A percentile compares a stretch with the other conserved stretches of the same genome.
Evolutionary conservation across 148 eudicot species (phyloP).

Genomic region (Rhododendron molle): DNA sequence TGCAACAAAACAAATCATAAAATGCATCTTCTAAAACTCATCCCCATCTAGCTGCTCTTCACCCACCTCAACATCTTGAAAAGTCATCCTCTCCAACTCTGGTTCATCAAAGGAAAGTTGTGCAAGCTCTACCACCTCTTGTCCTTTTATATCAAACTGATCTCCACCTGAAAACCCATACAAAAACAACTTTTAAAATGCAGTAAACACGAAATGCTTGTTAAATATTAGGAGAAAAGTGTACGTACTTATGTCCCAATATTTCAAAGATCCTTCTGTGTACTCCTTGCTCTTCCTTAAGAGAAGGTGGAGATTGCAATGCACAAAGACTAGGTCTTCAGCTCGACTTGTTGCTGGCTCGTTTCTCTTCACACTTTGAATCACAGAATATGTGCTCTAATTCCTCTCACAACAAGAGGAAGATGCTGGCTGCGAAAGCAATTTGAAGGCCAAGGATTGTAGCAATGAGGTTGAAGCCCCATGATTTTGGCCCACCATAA

Average conservation of each 20-base stretch:
- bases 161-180: background rate
- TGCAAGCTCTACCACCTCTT: background rate
- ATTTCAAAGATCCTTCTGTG: background rate
- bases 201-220: no score
- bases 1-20: no score
- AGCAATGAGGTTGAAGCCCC: background rate
- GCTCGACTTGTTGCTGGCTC: background rate
- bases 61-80: background rate
- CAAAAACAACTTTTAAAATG: no score
- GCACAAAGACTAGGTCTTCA: constrained; percentile 8
- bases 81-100: background rate
- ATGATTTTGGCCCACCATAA: constrained; percentile 9
- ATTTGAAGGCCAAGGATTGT: background rate
- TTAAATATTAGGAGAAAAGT: background rate
- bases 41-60: no score
- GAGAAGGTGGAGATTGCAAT: constrained; percentile 1
- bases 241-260: constrained; percentile 6
- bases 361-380: constrained; percentile 1
- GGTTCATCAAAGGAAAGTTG: background rate
- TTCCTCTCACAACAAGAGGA: constrained; percentile 21
- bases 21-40: no score
- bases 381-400: constrained; percentile 1
- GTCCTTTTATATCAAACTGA: background rate
- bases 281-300: constrained; percentile 1
- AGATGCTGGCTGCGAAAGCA: constrained; percentile 2